Base-by-base conservation (phyloP, 139 green algal genomes). In the Trebouxia sp. region DNA sequence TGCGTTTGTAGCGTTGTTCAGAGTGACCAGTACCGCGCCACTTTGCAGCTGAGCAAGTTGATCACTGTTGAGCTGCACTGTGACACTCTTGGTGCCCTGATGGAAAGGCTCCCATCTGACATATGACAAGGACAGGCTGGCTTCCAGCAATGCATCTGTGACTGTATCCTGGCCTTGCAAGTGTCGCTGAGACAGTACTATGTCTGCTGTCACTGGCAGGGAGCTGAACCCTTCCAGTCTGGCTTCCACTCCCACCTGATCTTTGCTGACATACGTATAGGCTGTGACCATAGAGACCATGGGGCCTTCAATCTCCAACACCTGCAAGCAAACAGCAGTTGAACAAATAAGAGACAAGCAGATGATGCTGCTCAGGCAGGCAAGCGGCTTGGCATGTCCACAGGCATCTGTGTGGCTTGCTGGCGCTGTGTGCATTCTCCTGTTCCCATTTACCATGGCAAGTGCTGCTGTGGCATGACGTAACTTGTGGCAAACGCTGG, bases 1-100 rank as follows among this genome's bases (percentile, higher is more conserved):
- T 11, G 80, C 80, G 45, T 84, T 84, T 22, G 6, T 70, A 0
- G 56, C 74, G 41, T 80, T 75, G 28, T 24, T 37, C 9, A 84
- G 17, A 20, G 24, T 65, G 28, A 80, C 6, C 9, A 84, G 14
- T 26, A 84, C 28, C 9, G 70, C 80, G 3, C 70, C 69, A 6
- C 11, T 3, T 1, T 28, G 20, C n/a, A 80, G 69, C 15, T 28
- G 39, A 51, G 14, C n/a, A 38, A 35, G 5, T 10, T 35, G 28
- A 20, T 10, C 24, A 51, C 24, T 62, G 41, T 75, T 20, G 15
- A 84, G 22, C 26, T 48, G 32, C 30, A 84, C 38, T 9, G 41
- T 80, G 39, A 76, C 28, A 30, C 24, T 65, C 53, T 66, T 35
- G 5, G 30, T n/a, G 5, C 79, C 79, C 24, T 53, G 39, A 24